phyloP scores from a whole-genome alignment of 2,329 filamentous ascomycete genomes.

The Microsporum audouinii region DNA sequence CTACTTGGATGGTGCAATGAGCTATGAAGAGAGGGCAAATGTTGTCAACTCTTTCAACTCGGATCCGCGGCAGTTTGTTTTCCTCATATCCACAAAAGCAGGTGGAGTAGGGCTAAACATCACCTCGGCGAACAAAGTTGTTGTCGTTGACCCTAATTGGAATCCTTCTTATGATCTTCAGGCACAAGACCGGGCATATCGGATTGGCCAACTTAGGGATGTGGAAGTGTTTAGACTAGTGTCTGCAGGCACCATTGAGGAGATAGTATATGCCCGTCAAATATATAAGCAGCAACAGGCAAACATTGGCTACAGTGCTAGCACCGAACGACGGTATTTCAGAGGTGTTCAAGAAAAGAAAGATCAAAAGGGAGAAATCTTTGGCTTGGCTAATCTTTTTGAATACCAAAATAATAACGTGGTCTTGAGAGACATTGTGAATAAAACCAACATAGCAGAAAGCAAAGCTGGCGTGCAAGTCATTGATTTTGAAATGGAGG shows the following conservation, averaged over 20 bases:
- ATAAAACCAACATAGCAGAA: slow-evolving; percentile 96
- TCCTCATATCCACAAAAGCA: slow-evolving; percentile 86
- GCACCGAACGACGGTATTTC: slow-evolving; percentile 86
- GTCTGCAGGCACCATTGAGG: slow-evolving; percentile 84
- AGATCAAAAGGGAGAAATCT: slow-evolving; percentile 81
- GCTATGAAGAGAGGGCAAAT: slow-evolving; percentile 68
- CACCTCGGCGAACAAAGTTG: slow-evolving; percentile 94
- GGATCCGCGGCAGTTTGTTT: slow-evolving; percentile 78
- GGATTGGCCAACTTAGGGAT: slow-evolving; percentile 83
- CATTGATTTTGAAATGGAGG: slow-evolving; percentile 59
- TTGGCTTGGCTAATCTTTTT: slow-evolving; percentile 79
- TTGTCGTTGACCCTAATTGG: slow-evolving; percentile 95
- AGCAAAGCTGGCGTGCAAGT: slow-evolving; percentile 74
- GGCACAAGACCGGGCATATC: slow-evolving; percentile 89
- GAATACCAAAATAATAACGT: slow-evolving; percentile 68
- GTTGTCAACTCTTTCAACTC: slow-evolving; percentile 87
- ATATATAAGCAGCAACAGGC: slow-evolving; percentile 99
- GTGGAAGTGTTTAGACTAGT: slow-evolving; percentile 93
- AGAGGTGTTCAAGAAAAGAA: slow-evolving; percentile 79
- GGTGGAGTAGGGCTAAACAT: slow-evolving; percentile 94
- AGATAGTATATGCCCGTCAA: slow-evolving; percentile 91
- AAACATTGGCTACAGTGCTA: slow-evolving; percentile 92
- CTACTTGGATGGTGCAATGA: slow-evolving; percentile 77
- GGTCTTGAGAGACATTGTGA: slow-evolving; percentile 85
- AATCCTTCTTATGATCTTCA: slow-evolving; percentile 91